These are phyloP conservation scores for Plasmopara halstedii DNA, from an alignment of 352 stramenopile genomes.

Conservation along the genomic window DNA sequence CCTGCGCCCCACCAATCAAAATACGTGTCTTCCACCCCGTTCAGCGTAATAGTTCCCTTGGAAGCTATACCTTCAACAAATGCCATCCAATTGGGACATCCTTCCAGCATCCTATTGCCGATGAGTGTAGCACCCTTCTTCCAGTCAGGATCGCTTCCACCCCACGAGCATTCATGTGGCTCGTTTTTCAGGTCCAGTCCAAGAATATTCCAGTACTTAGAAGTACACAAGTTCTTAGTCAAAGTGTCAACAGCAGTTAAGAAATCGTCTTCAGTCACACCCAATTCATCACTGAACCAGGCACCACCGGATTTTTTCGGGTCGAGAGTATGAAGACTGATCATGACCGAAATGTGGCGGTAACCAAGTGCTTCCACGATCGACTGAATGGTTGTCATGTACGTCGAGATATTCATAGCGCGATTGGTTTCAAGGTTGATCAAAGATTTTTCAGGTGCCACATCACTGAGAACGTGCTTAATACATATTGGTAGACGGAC, in stretches of 20 bases:
- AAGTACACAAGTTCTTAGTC: slow-evolving; percentile 44
- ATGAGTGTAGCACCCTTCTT: slow-evolving; percentile 50
- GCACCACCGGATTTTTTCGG: slow-evolving; percentile 35
- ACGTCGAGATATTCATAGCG: slow-evolving; percentile 54
- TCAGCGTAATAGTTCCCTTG: slow-evolving; percentile 33
- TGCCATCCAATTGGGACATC: slow-evolving; percentile 53
- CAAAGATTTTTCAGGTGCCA: slow-evolving; percentile 29
- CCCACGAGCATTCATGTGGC: slow-evolving; percentile 49
- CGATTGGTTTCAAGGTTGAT: slow-evolving; percentile 68
- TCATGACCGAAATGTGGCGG: slow-evolving; percentile 54
- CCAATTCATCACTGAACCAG: slow-evolving; percentile 47
- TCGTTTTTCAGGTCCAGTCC: slow-evolving; percentile 74
- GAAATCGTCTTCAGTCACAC: slow-evolving; percentile 49
- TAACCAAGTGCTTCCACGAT: slow-evolving; percentile 55
- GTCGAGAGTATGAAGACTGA: slow-evolving; percentile 60
- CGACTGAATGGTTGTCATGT: slow-evolving; percentile 53
- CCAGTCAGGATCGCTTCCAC: slow-evolving; percentile 34
- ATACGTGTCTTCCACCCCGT: slow-evolving; percentile 30
- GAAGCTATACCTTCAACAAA: slow-evolving; percentile 63
- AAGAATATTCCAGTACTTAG: slow-evolving; percentile 63
- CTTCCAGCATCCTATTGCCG: slow-evolving; percentile 53
- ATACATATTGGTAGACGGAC: slow-evolving; percentile 56
- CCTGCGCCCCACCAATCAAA: slow-evolving; percentile 70
- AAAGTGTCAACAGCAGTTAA: slow-evolving; percentile 42
- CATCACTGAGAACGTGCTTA: slow-evolving; percentile 41